Evolutionary conservation across 2,329 filamentous ascomycete species (phyloP), one percentile per base, ranked within the genome.

Genomic region (Trichoderma sp.): DNA sequence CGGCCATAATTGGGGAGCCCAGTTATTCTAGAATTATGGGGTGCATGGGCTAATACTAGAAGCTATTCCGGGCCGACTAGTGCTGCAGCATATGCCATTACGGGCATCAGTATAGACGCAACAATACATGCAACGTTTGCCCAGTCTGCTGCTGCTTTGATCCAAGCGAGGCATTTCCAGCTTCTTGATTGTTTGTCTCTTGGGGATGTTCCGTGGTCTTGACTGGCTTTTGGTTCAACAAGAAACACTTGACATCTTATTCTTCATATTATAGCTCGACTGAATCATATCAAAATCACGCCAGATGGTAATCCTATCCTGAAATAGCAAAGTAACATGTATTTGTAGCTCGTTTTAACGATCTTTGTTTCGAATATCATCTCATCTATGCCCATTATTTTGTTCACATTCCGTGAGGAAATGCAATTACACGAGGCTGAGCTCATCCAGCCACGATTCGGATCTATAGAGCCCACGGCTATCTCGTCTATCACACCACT

Each of bases 61-160:
- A 47, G n/a, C 14, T 40, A 35, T 66, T 57, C 62, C 62, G 62
- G 62, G n/a, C 62, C 62, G 62, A 66, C 53, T 66, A 57, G 24
- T 56, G 24, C 21, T 56, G 21, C 49, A 27, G 29, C 49, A 24
- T 55, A 43, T 43, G 16, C 37, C n/a, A 29, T 56, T 19, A 7
- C 33, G 33, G 33, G 37, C n/a, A 47, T 40, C 52, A 57, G 21
- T 35, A 40, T 56, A 35, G 13, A 43, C 21, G 49, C 19, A 56
- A 63, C 31, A 56, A 29, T 31, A 19, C 3, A 65, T 31, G 24
- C 47, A 27, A 57, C 43, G 40, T 33, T 33, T 47, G 27, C 5
- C 33, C 7, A 19, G 49, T 40, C 33, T 33, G 47, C 29, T 21
- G 19, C 35, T 43, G 61, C 61, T 40, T 29, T 33, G 13, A 27